These are phyloP conservation scores for Phytophthora multivora DNA, from an alignment of 352 stramenopile genomes.

Conservation along the genomic window DNA sequence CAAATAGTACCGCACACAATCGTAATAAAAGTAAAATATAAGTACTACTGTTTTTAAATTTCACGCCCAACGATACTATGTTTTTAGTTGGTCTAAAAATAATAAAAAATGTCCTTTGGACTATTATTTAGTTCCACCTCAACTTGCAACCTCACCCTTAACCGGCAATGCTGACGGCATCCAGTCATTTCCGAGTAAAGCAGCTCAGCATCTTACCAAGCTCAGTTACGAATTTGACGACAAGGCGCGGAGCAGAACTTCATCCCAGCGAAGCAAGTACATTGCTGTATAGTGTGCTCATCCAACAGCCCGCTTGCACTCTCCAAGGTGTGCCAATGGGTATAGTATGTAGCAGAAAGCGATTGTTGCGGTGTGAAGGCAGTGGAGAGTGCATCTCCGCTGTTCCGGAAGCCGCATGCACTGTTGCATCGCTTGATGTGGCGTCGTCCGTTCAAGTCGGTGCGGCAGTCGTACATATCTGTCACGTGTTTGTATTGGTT, in stretches of 20 bases:
- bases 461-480: constrained; percentile 46
- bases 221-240: constrained; percentile 29
- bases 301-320: constrained; percentile 70
- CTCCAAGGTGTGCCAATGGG: constrained; percentile 59
- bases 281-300: constrained; percentile 43
- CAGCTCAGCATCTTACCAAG: neutral
- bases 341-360: constrained; percentile 83
- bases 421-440: constrained; percentile 33
- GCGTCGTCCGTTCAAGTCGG: constrained; percentile 16
- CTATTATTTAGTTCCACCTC: too few species aligned
- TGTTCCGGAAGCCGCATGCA: constrained; percentile 37
- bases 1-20: too few species aligned
- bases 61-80: too few species aligned
- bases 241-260: neutral
- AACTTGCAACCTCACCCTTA: too few species aligned
- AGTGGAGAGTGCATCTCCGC: constrained; percentile 36
- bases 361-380: constrained; percentile 33
- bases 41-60: too few species aligned
- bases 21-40: too few species aligned
- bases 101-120: too few species aligned
- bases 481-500: constrained; percentile 11
- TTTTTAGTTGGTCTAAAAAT: too few species aligned
- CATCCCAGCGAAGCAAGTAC: neutral
- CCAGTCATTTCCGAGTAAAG: too few species aligned
- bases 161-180: too few species aligned